phyloP scores from a whole-genome alignment of 2,329 filamentous ascomycete species.

The Cadophora luteo-olivacea region DNA sequence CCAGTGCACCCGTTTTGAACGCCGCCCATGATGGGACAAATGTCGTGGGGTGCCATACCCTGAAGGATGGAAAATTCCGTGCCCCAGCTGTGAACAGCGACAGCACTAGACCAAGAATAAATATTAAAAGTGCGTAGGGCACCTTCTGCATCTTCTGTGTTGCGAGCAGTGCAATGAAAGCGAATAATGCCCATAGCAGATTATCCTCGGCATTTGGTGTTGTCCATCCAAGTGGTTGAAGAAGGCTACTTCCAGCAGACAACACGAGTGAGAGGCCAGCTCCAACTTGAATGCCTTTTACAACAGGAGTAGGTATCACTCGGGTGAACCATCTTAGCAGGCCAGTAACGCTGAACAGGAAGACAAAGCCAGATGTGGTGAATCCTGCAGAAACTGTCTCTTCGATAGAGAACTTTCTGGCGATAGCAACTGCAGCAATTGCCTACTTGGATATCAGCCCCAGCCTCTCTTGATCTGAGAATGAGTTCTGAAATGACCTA shows the following conservation, averaged over 20 bases:
- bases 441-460: conserved; percentile 62
- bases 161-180: conserved; percentile 73
- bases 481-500: conserved; percentile 36
- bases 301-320: conserved; percentile 77
- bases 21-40: conserved; percentile 50
- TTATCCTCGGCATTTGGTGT: conserved; percentile 75
- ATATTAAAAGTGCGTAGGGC: conserved; percentile 80
- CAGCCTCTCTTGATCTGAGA: conserved; percentile 4
- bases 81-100: conserved; percentile 56
- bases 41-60: conserved; percentile 64
- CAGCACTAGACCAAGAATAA: conserved; percentile 71
- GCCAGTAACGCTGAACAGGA: conserved; percentile 80
- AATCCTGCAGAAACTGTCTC: conserved; percentile 85
- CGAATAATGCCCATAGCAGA: conserved; percentile 75
- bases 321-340: conserved; percentile 75
- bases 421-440: conserved; percentile 89
- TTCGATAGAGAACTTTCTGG: conserved; percentile 67
- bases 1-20: conserved; percentile 61
- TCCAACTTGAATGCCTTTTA: conserved; percentile 94
- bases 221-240: conserved; percentile 73
- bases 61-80: conserved; percentile 56
- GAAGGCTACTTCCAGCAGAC: conserved; percentile 73
- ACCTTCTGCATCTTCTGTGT: conserved; percentile 70
- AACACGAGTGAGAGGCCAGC: conserved; percentile 85
- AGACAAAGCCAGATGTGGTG: conserved; percentile 75